These are phyloP conservation scores for Backusella parvicylindrica DNA, from an alignment of 192 early-diverging fungal species.

Conservation along the genomic window DNA sequence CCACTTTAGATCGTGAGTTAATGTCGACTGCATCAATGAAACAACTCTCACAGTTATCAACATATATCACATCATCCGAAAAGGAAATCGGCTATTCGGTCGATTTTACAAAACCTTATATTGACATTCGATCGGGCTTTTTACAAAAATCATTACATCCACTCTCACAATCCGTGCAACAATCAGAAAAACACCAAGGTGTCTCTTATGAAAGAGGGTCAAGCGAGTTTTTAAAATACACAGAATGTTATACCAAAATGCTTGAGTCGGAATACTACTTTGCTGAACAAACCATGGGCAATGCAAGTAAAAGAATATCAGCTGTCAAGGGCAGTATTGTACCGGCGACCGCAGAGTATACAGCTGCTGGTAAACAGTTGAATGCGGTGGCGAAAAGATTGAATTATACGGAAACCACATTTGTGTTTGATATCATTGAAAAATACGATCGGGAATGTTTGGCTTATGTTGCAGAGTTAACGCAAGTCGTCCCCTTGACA, in stretches of 20 bases:
- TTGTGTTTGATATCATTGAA: slow-evolving; percentile 69
- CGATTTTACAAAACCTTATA: slow-evolving; percentile 60
- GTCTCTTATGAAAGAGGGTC: slow-evolving; percentile 60
- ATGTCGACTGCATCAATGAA: slow-evolving; percentile 22
- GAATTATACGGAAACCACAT: slow-evolving; percentile 54
- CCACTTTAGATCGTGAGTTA: slow-evolving; percentile 3
- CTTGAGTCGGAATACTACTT: slow-evolving; percentile 67
- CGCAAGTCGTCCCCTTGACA: slow-evolving; percentile 28
- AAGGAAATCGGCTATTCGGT: slow-evolving; percentile 43
- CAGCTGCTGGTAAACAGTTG: slow-evolving; percentile 52
- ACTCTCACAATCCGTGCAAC: slow-evolving; percentile 45
- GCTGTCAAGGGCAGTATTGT: slow-evolving; percentile 46
- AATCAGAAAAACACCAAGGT: slow-evolving; percentile 46
- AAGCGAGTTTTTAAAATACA: slow-evolving; percentile 58
- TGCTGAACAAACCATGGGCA: slow-evolving; percentile 55
- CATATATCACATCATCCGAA: slow-evolving; percentile 45
- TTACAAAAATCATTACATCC: slow-evolving; percentile 54
- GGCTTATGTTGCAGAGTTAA: slow-evolving; percentile 40
- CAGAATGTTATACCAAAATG: slow-evolving; percentile 52
- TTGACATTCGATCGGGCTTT: slow-evolving; percentile 64
- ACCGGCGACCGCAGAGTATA: slow-evolving; percentile 43
- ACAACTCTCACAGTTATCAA: slow-evolving; percentile 40
- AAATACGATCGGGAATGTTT: slow-evolving; percentile 33
- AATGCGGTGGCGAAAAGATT: slow-evolving; percentile 48
- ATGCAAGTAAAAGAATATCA: slow-evolving; percentile 36